Evolutionary conservation across 2,329 filamentous ascomycete species (phyloP), one percentile per base, ranked within the genome.

Genomic region (Ceratocystis cacaofunesta): DNA sequence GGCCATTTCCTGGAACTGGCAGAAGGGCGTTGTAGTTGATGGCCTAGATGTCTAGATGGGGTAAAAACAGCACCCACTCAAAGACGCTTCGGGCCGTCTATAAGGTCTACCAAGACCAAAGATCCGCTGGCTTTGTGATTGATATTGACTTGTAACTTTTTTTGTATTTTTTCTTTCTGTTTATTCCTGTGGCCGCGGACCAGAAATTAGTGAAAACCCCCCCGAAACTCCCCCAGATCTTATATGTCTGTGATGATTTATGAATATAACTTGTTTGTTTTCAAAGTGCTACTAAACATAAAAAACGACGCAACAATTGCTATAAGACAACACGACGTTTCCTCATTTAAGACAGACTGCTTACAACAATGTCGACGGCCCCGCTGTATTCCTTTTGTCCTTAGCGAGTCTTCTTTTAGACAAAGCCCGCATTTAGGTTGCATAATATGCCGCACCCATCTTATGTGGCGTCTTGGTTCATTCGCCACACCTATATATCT

Each of bases 21-120:
- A 83, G 75, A 92, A 92, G 85, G 89, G 89, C 70, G 80, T 89
- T 74, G 89, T 91, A 70, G 87, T 92, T 70, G 88, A 92, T 74
- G 88, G 88, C 69, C 85, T 92, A 74, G 89, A 94, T 77, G 88
- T 94, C 75, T 92, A 84, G 72, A 30, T 50, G 61, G 61, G 61
- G 61, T 32, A 48, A 62, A 30, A 44, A 62, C 61, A 62, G 61
- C 43, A 62, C 61, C 61, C 61, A 62, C 25, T 17, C 25, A 30
- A 22, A 6, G 30, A 46, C 12, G 30, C 19, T 3, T 41, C 10
- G 10, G 36, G 36, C 36, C 12, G 36, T 41, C 36, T 12, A 4
- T 41, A 41, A 41, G 36, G 36, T 41, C 36, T 41, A 41, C 36
- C 36, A 41, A 41, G 36, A 41, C 36, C 36, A 41, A 41, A 50